These are phyloP conservation scores for Hyphodiscus hymeniophilus DNA, from an alignment of 495 filamentous ascomycete genomes.

Conservation along the genomic window DNA sequence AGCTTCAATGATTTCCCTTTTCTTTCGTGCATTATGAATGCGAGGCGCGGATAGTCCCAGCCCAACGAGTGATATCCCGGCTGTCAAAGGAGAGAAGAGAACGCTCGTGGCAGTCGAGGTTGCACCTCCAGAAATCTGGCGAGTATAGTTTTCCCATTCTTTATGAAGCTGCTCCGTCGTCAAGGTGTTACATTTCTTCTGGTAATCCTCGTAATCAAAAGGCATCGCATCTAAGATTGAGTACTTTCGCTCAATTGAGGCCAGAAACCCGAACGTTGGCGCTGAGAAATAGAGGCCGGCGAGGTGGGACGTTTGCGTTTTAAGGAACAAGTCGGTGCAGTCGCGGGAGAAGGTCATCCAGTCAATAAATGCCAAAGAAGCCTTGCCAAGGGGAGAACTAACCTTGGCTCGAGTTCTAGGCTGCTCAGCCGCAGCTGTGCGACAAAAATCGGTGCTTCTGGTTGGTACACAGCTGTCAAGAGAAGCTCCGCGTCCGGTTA, in stretches of 20 bases:
- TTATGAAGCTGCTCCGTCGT: conserved; percentile 23
- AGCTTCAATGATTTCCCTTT: conserved; percentile 27
- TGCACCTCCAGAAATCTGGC: conserved; percentile 24
- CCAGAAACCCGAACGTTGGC: no score
- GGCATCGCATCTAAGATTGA: conserved; percentile 17
- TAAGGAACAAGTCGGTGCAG: no score
- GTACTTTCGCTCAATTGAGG: neutral
- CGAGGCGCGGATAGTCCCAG: conserved; percentile 23
- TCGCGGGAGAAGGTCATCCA: no score
- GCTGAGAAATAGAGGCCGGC: no score
- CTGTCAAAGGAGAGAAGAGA: conserved; percentile 22
- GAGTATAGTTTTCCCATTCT: conserved; percentile 27
- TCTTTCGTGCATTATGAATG: conserved; percentile 29
- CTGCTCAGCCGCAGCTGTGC: no score
- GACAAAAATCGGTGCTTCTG: no score
- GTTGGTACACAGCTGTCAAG: no score
- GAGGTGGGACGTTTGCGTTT: no score
- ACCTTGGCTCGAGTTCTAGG: no score
- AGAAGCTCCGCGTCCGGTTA: no score
- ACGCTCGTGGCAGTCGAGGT: conserved; percentile 25
- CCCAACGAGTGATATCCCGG: conserved; percentile 24
- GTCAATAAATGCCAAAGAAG: no score
- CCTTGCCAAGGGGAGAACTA: no score
- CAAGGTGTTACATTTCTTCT: conserved; percentile 22
- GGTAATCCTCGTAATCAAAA: conserved; percentile 25